A percentile compares a stretch with the other conserved stretches of the same genome.
These are phyloP conservation scores for Megacollybia marginata DNA, from an alignment of 768 basidiomycete genomes.

Conservation along the genomic window DNA sequence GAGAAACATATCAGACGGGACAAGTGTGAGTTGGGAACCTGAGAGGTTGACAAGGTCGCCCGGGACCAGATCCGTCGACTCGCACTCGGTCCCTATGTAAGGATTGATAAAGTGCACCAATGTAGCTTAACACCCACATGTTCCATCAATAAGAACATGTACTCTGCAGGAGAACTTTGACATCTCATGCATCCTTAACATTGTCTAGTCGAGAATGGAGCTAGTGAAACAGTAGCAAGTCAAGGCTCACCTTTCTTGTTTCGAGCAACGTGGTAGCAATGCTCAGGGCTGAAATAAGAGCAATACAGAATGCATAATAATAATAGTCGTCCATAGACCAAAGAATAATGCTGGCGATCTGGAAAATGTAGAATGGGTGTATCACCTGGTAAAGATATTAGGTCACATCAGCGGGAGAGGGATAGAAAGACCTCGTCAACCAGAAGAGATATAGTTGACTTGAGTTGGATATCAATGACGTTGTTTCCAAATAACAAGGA, in stretches of 20 bases:
- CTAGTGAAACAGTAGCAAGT: not conserved
- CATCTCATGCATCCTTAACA: slow-evolving; percentile 93
- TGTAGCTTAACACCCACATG: slow-evolving; percentile 45
- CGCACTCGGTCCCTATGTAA: slow-evolving; percentile 53
- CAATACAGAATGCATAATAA: slow-evolving; percentile 97
- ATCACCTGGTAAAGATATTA: slow-evolving; percentile 50
- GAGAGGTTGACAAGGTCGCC: slow-evolving; percentile 93
- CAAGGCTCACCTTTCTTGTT: slow-evolving; percentile 67
- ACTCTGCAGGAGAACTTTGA: slow-evolving; percentile 82
- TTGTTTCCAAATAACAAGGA: slow-evolving; percentile 75
- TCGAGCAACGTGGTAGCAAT: slow-evolving; percentile 84
- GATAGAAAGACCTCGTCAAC: slow-evolving; percentile 71
- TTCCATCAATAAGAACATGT: slow-evolving; percentile 57
- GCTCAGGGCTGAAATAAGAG: slow-evolving; percentile 79
- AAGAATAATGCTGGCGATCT: slow-evolving; percentile 88
- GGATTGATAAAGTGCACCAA: not conserved
- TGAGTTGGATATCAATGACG: slow-evolving; percentile 84
- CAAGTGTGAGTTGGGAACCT: slow-evolving; percentile 55
- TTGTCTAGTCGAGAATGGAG: slow-evolving; percentile 40
- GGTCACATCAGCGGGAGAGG: not conserved
- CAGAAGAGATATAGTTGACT: slow-evolving; percentile 68
- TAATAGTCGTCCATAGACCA: slow-evolving; percentile 97
- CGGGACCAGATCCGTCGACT: slow-evolving; percentile 78
- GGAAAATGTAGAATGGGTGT: slow-evolving; percentile 98
- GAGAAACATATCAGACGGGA: slow-evolving; percentile 89